Evolutionary conservation across 331 rosid species (phyloP).

Genomic region (Cucumis variabilis): DNA sequence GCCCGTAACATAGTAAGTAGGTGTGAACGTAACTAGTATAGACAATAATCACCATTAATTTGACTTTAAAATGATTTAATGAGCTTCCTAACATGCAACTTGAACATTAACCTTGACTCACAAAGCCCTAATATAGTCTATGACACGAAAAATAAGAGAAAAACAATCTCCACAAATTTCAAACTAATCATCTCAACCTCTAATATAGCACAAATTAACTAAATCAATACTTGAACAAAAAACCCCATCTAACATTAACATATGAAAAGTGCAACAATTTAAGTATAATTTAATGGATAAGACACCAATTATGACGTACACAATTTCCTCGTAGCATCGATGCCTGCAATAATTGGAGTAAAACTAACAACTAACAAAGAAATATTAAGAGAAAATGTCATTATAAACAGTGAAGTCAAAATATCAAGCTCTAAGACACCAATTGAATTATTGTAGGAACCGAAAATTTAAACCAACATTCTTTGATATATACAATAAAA

Average conservation of each 20-base stretch:
- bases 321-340: background rate
- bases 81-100: background rate
- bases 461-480: background rate
- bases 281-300: too few species aligned
- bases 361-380: too few species aligned
- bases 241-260: background rate
- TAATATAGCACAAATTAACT: background rate
- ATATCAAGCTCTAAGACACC: background rate
- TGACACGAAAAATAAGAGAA: background rate
- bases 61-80: slow-evolving; percentile 6
- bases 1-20: background rate
- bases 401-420: background rate
- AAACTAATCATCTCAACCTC: background rate
- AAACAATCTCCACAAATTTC: background rate
- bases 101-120: background rate
- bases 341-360: too few species aligned
- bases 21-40: too few species aligned
- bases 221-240: background rate
- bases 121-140: background rate
- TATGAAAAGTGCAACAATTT: too few species aligned
- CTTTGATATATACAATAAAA: background rate
- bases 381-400: background rate
- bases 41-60: background rate
- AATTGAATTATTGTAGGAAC: background rate
- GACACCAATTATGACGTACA: background rate